Percentiles rank a stretch among this genome's conserved stretches.
phyloP scores from a whole-genome alignment of 495 filamentous ascomycete species.

The Staphylotrichum longicolle region DNA sequence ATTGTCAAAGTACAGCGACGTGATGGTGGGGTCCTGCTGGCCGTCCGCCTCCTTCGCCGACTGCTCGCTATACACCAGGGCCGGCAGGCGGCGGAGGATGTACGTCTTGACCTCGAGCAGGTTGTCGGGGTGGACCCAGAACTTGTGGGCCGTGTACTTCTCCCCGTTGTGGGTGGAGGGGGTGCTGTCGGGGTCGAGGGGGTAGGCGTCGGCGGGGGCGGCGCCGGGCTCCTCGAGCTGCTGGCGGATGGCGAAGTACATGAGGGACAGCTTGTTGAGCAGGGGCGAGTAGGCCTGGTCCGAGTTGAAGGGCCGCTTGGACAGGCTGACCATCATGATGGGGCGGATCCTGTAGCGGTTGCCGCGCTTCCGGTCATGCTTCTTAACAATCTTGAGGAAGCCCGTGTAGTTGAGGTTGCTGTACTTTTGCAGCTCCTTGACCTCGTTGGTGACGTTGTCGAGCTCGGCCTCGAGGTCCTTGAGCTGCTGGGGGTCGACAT shows the following conservation, averaged over 20 bases:
- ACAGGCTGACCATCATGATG: slow-evolving; percentile 82
- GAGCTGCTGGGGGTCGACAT: slow-evolving; percentile 54
- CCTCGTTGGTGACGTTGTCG: slow-evolving; percentile 82
- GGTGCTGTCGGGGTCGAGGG: slow-evolving; percentile 39
- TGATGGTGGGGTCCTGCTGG: slow-evolving; percentile 83
- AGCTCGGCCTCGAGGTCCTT: slow-evolving; percentile 73
- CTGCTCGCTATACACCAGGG: slow-evolving; percentile 87
- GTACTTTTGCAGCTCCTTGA: slow-evolving; percentile 91
- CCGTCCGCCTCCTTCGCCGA: slow-evolving; percentile 73
- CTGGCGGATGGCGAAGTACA: slow-evolving; percentile 93
- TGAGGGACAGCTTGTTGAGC: slow-evolving; percentile 83
- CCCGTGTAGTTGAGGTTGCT: slow-evolving; percentile 96
- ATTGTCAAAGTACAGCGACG: slow-evolving; percentile 94
- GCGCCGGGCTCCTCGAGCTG: slow-evolving; percentile 56
- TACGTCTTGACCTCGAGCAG: slow-evolving; percentile 93
- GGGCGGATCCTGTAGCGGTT: slow-evolving; percentile 79
- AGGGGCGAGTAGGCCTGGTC: slow-evolving; percentile 86
- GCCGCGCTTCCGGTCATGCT: slow-evolving; percentile 90
- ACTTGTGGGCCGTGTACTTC: slow-evolving; percentile 88
- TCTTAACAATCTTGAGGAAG: slow-evolving; percentile 96
- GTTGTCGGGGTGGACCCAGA: slow-evolving; percentile 96
- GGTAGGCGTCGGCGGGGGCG: slow-evolving; percentile 26
- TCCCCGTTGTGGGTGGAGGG: slow-evolving; percentile 54
- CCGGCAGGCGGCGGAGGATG: slow-evolving; percentile 83
- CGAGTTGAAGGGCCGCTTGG: slow-evolving; percentile 87